These are phyloP conservation scores for Clitopilus hobsonii DNA, from an alignment of 768 basidiomycete species.

Conservation along the genomic window DNA sequence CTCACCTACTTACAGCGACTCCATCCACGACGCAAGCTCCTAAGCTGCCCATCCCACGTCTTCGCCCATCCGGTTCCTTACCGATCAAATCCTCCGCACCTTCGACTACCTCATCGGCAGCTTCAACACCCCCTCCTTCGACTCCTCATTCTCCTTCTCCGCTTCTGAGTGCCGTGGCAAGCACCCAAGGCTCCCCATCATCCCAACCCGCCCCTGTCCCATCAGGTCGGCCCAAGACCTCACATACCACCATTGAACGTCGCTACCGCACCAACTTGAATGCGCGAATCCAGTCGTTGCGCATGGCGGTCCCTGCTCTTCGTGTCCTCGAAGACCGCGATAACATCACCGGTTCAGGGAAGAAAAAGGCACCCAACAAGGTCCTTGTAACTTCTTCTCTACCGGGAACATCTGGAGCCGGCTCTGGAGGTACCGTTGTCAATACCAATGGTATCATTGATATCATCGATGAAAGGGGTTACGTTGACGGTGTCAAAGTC, in stretches of 20 bases:
- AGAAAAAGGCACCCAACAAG: slow-evolving; percentile 45
- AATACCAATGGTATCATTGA: slow-evolving; percentile 37
- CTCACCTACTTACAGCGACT: slow-evolving; percentile 6
- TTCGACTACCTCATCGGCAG: slow-evolving; percentile 28
- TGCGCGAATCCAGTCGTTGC: slow-evolving; percentile 76
- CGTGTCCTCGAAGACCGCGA: slow-evolving; percentile 68
- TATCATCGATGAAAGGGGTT: slow-evolving; percentile 77
- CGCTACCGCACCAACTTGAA: slow-evolving; percentile 88
- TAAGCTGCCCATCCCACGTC: slow-evolving; percentile 36
- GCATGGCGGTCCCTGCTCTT: slow-evolving; percentile 78
- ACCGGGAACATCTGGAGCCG: slow-evolving; percentile 11
- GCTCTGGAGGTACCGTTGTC: slow-evolving; percentile 26
- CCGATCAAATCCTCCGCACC: slow-evolving; percentile 11
- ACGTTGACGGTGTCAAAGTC: slow-evolving; percentile 88
- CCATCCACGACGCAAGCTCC: slow-evolving; percentile 14
- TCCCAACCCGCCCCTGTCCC: slow-evolving; percentile 12
- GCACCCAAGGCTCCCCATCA: slow-evolving; percentile 3
- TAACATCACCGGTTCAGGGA: slow-evolving; percentile 14
- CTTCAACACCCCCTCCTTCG: slow-evolving; percentile 36
- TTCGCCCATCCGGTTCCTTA: slow-evolving; percentile 20
- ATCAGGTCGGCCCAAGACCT: slow-evolving; percentile 65
- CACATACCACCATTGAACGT: slow-evolving; percentile 86
- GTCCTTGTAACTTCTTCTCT: slow-evolving; percentile 17
- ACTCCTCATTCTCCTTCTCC: slow-evolving; percentile 21
- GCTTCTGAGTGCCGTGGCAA: slow-evolving; percentile 9